Evolutionary conservation across 768 basidiomycete genomes (phyloP), one percentile per base, ranked within the genome.

Genomic region (Trametes elegans): DNA sequence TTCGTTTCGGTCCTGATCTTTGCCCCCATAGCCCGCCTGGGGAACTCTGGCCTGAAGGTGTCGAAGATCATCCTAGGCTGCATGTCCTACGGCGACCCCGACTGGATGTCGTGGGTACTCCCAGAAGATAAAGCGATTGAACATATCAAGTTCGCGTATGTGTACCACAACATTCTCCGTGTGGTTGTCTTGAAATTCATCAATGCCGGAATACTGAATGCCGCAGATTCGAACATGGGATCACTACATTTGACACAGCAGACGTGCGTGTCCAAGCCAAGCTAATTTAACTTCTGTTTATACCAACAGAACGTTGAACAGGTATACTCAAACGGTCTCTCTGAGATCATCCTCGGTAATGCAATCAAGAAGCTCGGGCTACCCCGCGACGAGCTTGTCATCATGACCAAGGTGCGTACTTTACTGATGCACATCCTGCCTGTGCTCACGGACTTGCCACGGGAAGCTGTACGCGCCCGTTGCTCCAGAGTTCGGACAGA

Each of bases 331-430:
- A 70, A 74, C 46, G 76, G 76, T 8, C 54, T 68, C 5, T 75
- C 74, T 0, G 79, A 81, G 62, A 53, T 64, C 31, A 73, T 80
- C 56, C 66, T 79, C 21, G 78, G 79, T 19, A 75, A 77, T 46
- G 76, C 76, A 4, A 72, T 81, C 63, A 79, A 76, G 62, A 57
- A 74, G 61, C 65, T 74, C 48, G 53, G 74, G 16, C 66, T 79
- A 2, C 79, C 78, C 0, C 70, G 80, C 10, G 76, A 79, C 18
- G 72, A 75, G 58, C 63, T 80, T 28, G 79, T 82, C 9, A 71
- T 83, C 44, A 69, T 81, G 66, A 81, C 79, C 46, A 83, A 82
- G 71, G 67, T 69, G 27, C 35, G 55, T 18, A 26, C 10, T 16
- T 1, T 31, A 3, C 9, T 44, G 16, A 11, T 16, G 27, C n/a